Evolutionary conservation across 371 early-diverging fungal species (phyloP), one percentile per base, ranked within the genome.

Genomic region (Mortierella sp.): DNA sequence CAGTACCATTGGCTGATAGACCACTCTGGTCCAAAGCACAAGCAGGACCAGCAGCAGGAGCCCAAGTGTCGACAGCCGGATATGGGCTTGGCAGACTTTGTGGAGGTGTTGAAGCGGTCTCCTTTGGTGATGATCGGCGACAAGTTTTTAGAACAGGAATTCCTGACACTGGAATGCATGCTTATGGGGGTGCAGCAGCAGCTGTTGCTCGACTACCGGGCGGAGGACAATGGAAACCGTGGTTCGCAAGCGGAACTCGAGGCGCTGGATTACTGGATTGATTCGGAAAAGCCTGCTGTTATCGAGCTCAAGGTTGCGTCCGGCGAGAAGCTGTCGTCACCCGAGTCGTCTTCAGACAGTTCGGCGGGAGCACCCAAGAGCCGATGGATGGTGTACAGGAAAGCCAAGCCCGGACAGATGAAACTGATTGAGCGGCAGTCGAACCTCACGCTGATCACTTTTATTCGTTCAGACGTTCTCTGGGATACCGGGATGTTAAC

Each of bases 341-440:
- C n/a, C 54, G 70, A 43, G 32, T 41, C 49, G 3, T 3, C 48
- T 43, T 11, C 35, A 4, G 46, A 6, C 12, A 21, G 41, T 16
- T 41, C 35, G 4, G 70, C 27, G 1, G 32, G 32, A 32, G 7
- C 70, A 46, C 29, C 32, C 56, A 75, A 12, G 51, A 43, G 43
- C 21, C 75, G 58, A 27, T 58, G 81, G 18, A 48, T 58, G 2
- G 43, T 84, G 46, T 84, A 84, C 60, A 80, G 84, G 41, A 84
- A 84, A 43, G 84, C 84, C 27, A 84, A 84, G 68, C 84, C 84
- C 0, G 84, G 84, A 38, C 75, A 73, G 74, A 81, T 84, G 84
- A 70, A 75, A 32, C 74, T 84, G 38, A 72, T 84, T 27, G 84
- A 84, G 27, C 71, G 81, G 1, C 35, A 51, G 2, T 84, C 84